A percentile compares a stretch with the other conserved stretches of the same genome.
Conservation (phyloP, 768 basidiomycete genomes). For the Serendipita indica region DNA sequence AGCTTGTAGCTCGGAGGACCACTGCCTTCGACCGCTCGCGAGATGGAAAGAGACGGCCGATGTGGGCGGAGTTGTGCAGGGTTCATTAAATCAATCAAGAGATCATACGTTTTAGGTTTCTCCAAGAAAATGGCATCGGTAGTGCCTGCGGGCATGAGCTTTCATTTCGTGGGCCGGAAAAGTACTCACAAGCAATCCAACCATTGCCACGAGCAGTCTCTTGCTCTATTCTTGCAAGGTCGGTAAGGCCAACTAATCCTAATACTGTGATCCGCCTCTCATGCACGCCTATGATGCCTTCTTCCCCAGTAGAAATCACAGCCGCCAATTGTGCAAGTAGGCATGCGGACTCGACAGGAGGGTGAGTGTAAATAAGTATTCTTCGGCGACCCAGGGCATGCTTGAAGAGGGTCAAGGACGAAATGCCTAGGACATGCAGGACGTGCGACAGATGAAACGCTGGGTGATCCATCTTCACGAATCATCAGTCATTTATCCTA, state of each 20-base stretch:
- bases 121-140: constrained; percentile 78
- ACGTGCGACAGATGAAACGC: constrained; percentile 61
- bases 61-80: constrained; percentile 38
- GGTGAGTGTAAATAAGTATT: constrained; percentile 65
- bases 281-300: constrained; percentile 13
- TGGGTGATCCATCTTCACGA: constrained; percentile 28
- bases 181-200: constrained; percentile 62
- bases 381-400: constrained; percentile 58
- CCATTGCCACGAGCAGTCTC: constrained; percentile 49
- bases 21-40: constrained; percentile 32
- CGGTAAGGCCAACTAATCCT: constrained; percentile 66
- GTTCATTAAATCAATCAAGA: constrained; percentile 66
- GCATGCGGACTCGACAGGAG: constrained; percentile 68
- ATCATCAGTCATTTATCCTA: neutral
- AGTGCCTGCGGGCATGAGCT: constrained; percentile 31
- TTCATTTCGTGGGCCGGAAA: neutral
- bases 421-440: constrained; percentile 63
- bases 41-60: constrained; percentile 50
- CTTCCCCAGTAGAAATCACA: constrained; percentile 37
- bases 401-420: constrained; percentile 64
- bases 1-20: constrained; percentile 28
- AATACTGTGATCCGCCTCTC: constrained; percentile 49
- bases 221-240: constrained; percentile 44
- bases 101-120: constrained; percentile 62
- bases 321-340: constrained; percentile 47